Evolutionary conservation across 2,329 filamentous ascomycete genomes (phyloP).

Genomic region (Neoarthrinium moseri): DNA sequence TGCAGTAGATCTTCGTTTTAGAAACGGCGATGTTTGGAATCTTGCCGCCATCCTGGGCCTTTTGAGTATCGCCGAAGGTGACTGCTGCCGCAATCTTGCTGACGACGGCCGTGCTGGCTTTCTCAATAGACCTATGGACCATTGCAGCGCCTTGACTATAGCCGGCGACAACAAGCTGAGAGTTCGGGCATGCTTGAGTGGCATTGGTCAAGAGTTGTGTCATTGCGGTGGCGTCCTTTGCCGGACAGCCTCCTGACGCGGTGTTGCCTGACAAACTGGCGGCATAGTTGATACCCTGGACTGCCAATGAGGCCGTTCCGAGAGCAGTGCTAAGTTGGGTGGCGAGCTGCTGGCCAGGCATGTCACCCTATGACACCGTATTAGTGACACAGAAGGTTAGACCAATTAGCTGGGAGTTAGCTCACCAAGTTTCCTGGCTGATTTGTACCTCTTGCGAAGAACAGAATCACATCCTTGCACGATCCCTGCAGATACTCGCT

Average conservation of each 20-base stretch:
- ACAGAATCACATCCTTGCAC: constrained; percentile 35
- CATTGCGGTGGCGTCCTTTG: constrained; percentile 23
- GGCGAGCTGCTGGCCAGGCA: constrained; percentile 24
- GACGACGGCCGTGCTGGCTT: constrained; percentile 28
- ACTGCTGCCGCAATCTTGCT: constrained; percentile 24
- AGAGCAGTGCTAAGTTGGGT: constrained; percentile 21
- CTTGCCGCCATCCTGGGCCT: constrained; percentile 24
- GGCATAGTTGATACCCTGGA: constrained; percentile 22
- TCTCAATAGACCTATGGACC: constrained; percentile 28
- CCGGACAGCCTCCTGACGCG: constrained; percentile 24
- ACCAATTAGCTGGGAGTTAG: constrained; percentile 7
- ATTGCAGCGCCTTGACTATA: constrained; percentile 30
- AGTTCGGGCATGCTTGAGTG: constrained; percentile 27
- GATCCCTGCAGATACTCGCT: constrained; percentile 34
- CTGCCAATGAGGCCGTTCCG: constrained; percentile 11
- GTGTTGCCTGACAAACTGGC: constrained; percentile 27
- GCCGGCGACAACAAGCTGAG: constrained; percentile 32
- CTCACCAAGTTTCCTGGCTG: constrained; percentile 38
- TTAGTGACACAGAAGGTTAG: neutral
- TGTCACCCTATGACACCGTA: constrained; percentile 16
- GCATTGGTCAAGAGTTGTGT: constrained; percentile 27
- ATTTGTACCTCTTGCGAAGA: constrained; percentile 38
- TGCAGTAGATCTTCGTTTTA: constrained; percentile 41
- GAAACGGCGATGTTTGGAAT: constrained; percentile 27
- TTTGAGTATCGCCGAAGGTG: constrained; percentile 31